Percentiles rank a stretch among this genome's conserved stretches.
phyloP scores from a whole-genome alignment of 1,284 basidiomycete genomes.

The Ustilago cynodontis region DNA sequence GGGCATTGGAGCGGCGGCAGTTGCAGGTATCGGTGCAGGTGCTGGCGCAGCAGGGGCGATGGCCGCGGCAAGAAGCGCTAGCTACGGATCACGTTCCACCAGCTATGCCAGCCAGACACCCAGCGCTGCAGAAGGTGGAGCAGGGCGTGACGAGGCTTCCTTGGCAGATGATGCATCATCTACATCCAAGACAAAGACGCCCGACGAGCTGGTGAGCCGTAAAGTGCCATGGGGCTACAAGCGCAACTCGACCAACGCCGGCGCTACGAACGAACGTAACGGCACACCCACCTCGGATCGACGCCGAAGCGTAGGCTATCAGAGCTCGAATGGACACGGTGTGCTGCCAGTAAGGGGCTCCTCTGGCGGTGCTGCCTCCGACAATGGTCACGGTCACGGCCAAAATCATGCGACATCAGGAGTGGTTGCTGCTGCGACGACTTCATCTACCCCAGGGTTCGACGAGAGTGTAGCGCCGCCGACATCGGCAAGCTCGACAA shows the following conservation, averaged over 20 bases:
- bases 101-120: slow-evolving; percentile 36
- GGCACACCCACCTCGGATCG: slow-evolving; percentile 43
- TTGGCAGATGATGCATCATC: slow-evolving; percentile 31
- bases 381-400: slow-evolving; percentile 13
- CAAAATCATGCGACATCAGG: slow-evolving; percentile 4
- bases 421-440: not conserved
- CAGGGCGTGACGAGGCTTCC: slow-evolving; percentile 10
- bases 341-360: slow-evolving; percentile 16
- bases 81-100: slow-evolving; percentile 32
- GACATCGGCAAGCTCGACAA: slow-evolving; percentile 10
- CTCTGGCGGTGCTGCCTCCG: slow-evolving; percentile 9
- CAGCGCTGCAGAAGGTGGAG: slow-evolving; percentile 16
- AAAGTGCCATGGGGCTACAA: slow-evolving; percentile 63
- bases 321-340: slow-evolving; percentile 41
- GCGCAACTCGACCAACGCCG: slow-evolving; percentile 40
- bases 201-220: slow-evolving; percentile 53
- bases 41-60: slow-evolving; percentile 18
- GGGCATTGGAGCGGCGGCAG: slow-evolving; percentile 17
- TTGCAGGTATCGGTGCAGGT: not conserved
- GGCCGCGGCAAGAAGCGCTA: slow-evolving; percentile 21
- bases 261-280: slow-evolving; percentile 23
- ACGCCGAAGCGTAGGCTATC: slow-evolving; percentile 40
- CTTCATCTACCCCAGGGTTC: not conserved
- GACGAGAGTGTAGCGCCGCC: slow-evolving; percentile 11
- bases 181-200: slow-evolving; percentile 22